Conservation (phyloP, 768 basidiomycete species). For the Leccinum aurantiacum region DNA sequence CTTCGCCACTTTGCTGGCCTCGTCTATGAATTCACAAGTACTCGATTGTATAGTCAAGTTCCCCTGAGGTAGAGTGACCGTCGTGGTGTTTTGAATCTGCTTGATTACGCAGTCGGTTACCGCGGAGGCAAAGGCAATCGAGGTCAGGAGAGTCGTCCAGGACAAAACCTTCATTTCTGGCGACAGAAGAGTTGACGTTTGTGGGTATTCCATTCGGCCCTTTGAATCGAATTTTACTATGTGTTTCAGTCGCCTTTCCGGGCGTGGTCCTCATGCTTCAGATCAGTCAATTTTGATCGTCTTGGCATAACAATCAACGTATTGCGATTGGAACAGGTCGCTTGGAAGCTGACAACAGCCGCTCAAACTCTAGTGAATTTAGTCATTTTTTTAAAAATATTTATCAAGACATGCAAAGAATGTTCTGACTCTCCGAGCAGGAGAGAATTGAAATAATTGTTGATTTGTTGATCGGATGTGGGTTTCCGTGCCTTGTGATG, state of each 20-base stretch:
- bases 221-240: no score
- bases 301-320: no score
- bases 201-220: no score
- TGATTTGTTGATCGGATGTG: constrained; percentile 37
- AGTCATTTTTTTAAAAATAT: not conserved
- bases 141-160: not conserved
- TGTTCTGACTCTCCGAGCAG: constrained; percentile 19
- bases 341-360: no score
- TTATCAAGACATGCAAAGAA: not conserved
- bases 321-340: no score
- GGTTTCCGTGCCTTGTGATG: constrained; percentile 38
- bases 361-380: no score
- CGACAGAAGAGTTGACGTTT: no score
- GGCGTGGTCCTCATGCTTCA: no score
- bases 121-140: not conserved
- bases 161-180: not conserved
- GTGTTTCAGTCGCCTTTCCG: no score
- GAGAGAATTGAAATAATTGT: constrained; percentile 49
- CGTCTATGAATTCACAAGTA: not conserved
- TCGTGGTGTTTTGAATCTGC: not conserved
- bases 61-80: not conserved
- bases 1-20: not conserved
- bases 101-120: not conserved
- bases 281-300: no score
- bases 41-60: not conserved